Evolutionary conservation across 1,284 basidiomycete species (phyloP), one percentile per base, ranked within the genome.

Genomic region (Gymnopus androsaceus): DNA sequence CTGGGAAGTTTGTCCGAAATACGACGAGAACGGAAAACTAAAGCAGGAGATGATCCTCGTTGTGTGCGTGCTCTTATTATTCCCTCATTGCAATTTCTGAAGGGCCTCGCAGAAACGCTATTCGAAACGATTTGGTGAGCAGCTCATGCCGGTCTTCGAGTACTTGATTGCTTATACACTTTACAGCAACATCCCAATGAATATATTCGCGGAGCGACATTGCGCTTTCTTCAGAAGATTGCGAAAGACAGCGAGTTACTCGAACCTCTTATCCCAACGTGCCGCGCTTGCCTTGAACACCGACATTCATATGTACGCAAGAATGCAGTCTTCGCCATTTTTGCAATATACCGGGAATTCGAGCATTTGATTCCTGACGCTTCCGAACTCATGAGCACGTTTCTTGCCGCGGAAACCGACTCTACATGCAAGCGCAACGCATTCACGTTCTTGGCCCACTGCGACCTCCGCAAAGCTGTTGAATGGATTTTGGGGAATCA

Each of bases 11-110:
- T 98, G 95, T 75, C 96, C 97, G 25, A 98, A 99, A 74, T 90
- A 97, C 64, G 97, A 99, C 66, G 95, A 98, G 62, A 87, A 86
- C 62, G 97, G 97, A 55, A 98, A 98, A 76, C 77, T 99, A 66
- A 98, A 98, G 82, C 97, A 99, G 75, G 97, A 99, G 78, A 99
- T 99, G 97, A 99, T 99, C 67, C 83, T 99, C 46, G 96, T 99
- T 45, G 95, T 96, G 93, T 95, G 71, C 69, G 91, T 85, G 3
- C 6, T 30, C 25, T 33, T 30, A 46, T 54, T 30, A 40, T 49
- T 21, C 46, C 41, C 38, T 21, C 27, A 46, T 28, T 17, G 40
- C 4, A 23, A 9, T 37, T 28, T 21, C 37, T 61, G 38, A 37
- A 48, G 57, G 37, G 12, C 6, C 17, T 11, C 49, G 7, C 27